A percentile compares a stretch with the other conserved stretches of the same genome.
phyloP scores from a whole-genome alignment of 228 moss, liverwort and hornwort species.

The Sphagnum magellanicum region DNA sequence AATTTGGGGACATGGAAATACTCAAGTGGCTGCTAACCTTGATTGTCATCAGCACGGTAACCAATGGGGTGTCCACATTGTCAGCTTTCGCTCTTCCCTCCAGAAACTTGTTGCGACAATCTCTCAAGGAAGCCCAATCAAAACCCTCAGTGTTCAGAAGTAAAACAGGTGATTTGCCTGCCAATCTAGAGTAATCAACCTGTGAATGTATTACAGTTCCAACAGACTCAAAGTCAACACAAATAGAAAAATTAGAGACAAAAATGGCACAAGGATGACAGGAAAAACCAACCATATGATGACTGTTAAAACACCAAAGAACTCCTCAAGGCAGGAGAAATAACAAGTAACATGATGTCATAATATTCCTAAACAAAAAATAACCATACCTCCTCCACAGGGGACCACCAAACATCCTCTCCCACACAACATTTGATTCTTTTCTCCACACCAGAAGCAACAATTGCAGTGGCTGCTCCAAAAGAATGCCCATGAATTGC shows the following conservation, averaged over 20 bases:
- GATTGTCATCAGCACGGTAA: slow-evolving; percentile 58
- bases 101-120: slow-evolving; percentile 38
- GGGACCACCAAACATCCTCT: slow-evolving; percentile 94
- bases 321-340: no score
- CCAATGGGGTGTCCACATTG: slow-evolving; percentile 28
- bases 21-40: slow-evolving; percentile 26
- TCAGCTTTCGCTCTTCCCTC: slow-evolving; percentile 33
- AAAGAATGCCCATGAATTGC: slow-evolving; percentile 85
- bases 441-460: slow-evolving; percentile 48
- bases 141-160: slow-evolving; percentile 62
- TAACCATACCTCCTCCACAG: slow-evolving; percentile 42
- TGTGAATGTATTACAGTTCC: slow-evolving; percentile 3
- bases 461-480: slow-evolving; percentile 71
- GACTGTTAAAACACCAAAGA: no score
- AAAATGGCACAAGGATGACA: no score
- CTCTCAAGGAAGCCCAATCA: slow-evolving; percentile 57
- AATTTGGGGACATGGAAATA: no score
- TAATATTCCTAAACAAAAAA: no score
- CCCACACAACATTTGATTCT: slow-evolving; percentile 88
- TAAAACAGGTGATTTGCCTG: slow-evolving; percentile 46
- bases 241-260: no score
- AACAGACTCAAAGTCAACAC: no score
- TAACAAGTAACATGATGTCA: no score
- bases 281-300: no score
- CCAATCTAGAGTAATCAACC: slow-evolving; percentile 44